A percentile compares a stretch with the other conserved stretches of the same genome.
Evolutionary conservation across 1,284 basidiomycete species (phyloP).

Genomic region (Fomes fomentarius): DNA sequence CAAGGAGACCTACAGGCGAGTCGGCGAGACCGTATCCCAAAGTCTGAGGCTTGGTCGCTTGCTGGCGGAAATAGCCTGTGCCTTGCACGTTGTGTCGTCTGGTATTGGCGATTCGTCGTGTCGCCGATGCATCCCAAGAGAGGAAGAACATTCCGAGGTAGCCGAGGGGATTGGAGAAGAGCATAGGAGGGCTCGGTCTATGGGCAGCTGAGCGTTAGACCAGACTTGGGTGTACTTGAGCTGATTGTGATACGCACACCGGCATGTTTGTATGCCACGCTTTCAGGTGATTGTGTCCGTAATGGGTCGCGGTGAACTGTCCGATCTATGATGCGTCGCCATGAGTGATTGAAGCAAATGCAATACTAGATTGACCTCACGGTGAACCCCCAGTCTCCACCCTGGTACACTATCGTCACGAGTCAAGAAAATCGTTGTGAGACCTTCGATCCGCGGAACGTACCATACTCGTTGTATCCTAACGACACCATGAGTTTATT

Average conservation of each 20-base stretch:
- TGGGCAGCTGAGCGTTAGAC: neutral
- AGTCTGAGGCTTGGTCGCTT: slow-evolving; percentile 58
- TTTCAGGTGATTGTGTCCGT: slow-evolving; percentile 37
- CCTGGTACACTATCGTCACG: slow-evolving; percentile 40
- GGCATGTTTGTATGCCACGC: slow-evolving; percentile 33
- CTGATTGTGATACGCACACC: slow-evolving; percentile 17
- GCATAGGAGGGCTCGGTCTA: neutral
- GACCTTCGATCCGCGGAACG: slow-evolving; percentile 4
- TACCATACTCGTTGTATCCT: slow-evolving; percentile 50
- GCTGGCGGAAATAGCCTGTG: slow-evolving; percentile 44
- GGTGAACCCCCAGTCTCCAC: slow-evolving; percentile 46
- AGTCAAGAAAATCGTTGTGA: neutral
- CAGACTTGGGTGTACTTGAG: neutral
- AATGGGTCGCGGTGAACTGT: slow-evolving; percentile 28
- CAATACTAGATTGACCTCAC: slow-evolving; percentile 30
- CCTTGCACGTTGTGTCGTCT: slow-evolving; percentile 36
- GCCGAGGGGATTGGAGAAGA: neutral
- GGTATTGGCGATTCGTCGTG: slow-evolving; percentile 23
- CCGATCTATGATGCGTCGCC: slow-evolving; percentile 2
- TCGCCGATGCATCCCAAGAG: slow-evolving; percentile 22
- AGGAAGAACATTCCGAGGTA: slow-evolving; percentile 8
- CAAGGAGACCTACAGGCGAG: slow-evolving; percentile 58
- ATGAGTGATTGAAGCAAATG: neutral
- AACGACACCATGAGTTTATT: slow-evolving; percentile 49
- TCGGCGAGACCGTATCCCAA: slow-evolving; percentile 58